These are phyloP conservation scores for Chlorella sp. DNA, from an alignment of 139 green algal species.

Conservation along the genomic window DNA sequence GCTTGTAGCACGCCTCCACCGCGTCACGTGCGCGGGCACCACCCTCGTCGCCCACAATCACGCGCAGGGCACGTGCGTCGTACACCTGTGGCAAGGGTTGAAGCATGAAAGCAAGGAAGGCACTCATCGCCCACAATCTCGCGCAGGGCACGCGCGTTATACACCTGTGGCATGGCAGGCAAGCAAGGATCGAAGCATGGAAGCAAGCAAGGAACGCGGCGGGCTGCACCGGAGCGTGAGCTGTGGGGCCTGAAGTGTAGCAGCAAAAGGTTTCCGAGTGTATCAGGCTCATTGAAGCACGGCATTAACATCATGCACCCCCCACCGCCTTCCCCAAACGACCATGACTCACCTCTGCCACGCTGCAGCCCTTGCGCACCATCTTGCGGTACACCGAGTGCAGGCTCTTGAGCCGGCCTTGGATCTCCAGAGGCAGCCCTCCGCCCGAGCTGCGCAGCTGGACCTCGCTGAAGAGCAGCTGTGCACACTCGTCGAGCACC, in stretches of 20 bases:
- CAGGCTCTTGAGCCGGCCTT: conserved; percentile 85
- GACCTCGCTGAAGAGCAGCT: conserved; percentile 37
- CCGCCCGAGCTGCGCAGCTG: conserved; percentile 19
- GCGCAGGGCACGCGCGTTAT: conserved; percentile 80
- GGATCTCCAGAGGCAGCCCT: conserved; percentile 23
- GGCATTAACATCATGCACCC: too few relatives aligned
- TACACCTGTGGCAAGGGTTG: conserved; percentile 84
- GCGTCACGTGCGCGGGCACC: conserved; percentile 36
- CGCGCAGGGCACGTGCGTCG: conserved; percentile 79
- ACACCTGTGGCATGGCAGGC: too few relatives aligned
- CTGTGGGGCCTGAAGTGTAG: too few relatives aligned
- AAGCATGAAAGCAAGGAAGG: conserved; percentile 23
- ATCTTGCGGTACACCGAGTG: conserved; percentile 87
- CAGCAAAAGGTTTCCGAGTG: too few relatives aligned
- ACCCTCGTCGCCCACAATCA: conserved; percentile 82
- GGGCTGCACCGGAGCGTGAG: too few relatives aligned
- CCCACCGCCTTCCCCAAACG: too few relatives aligned
- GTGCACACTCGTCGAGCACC: conserved; percentile 48
- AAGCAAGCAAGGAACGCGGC: conserved; percentile 45
- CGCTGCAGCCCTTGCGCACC: conserved; percentile 65
- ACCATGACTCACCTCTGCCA: conserved; percentile 56
- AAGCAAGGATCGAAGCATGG: too few relatives aligned
- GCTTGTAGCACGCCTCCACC: conserved; percentile 73
- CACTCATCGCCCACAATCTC: conserved; percentile 81
- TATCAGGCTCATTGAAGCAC: too few relatives aligned